Conservation (phyloP, 2,329 filamentous ascomycete species). For the Colletotrichum theobromicola region DNA sequence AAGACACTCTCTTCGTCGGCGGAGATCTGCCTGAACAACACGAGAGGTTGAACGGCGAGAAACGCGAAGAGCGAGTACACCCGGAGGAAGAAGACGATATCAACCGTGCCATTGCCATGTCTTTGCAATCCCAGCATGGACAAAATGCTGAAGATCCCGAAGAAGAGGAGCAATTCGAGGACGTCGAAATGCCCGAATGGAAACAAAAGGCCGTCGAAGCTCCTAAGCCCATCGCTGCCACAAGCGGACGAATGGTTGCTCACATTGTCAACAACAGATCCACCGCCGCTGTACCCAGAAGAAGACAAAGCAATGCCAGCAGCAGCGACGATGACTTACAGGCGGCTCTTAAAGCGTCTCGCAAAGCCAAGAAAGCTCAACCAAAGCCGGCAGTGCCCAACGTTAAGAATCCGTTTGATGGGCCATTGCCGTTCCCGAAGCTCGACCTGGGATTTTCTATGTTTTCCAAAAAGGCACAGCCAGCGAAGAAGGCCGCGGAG, state of each 20-base stretch:
- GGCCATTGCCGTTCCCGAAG: slow-evolving; percentile 90
- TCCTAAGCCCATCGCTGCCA: slow-evolving; percentile 55
- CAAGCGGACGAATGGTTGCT: slow-evolving; percentile 68
- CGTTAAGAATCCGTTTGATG: slow-evolving; percentile 70
- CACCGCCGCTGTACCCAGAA: slow-evolving; percentile 61
- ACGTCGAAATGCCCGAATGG: slow-evolving; percentile 59
- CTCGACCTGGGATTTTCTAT: slow-evolving; percentile 71
- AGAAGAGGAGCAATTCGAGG: slow-evolving; percentile 52
- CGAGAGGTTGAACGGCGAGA: slow-evolving; percentile 24
- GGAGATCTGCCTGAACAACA: slow-evolving; percentile 29
- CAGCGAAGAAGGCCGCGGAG: background rate
- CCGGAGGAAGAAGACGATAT: slow-evolving; percentile 66
- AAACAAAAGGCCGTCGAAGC: slow-evolving; percentile 57
- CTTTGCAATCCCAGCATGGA: slow-evolving; percentile 70
- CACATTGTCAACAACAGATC: slow-evolving; percentile 77
- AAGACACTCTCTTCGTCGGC: slow-evolving; percentile 62
- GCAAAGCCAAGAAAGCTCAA: slow-evolving; percentile 58
- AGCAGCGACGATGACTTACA: slow-evolving; percentile 78
- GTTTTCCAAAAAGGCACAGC: slow-evolving; percentile 49
- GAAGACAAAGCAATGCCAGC: slow-evolving; percentile 52
- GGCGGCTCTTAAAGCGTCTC: slow-evolving; percentile 75
- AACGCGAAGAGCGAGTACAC: slow-evolving; percentile 41
- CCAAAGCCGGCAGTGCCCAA: slow-evolving; percentile 50
- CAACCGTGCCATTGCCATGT: slow-evolving; percentile 82
- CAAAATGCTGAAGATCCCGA: slow-evolving; percentile 39